phyloP scores from a whole-genome alignment of 2,329 filamentous ascomycete species.

The Stenocarpella maydis region DNA sequence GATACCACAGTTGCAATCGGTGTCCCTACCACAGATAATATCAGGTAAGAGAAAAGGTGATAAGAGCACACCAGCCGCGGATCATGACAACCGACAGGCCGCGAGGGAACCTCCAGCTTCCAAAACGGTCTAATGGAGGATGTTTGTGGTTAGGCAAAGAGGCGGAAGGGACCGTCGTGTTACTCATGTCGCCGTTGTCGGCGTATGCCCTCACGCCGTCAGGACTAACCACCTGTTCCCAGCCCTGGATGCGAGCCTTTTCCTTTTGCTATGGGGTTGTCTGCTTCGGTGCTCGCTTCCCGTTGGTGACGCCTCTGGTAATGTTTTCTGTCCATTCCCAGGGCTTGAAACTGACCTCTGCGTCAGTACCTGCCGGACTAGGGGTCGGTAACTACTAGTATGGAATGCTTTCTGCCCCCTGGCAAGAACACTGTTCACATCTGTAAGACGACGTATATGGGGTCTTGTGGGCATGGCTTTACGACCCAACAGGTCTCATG shows the following conservation, averaged over 20 bases:
- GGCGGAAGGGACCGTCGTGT: neutral
- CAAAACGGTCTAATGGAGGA: neutral
- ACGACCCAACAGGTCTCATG: too few species aligned
- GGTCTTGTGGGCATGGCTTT: neutral
- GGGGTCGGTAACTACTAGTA: too few species aligned
- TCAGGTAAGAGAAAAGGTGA: neutral
- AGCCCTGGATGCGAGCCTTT: neutral
- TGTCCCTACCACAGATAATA: neutral
- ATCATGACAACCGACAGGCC: neutral
- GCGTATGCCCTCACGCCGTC: neutral
- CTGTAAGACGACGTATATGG: too few species aligned
- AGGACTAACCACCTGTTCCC: neutral
- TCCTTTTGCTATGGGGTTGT: neutral
- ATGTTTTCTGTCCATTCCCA: neutral
- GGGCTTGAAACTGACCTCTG: neutral
- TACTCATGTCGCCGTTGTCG: too few species aligned
- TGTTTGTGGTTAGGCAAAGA: neutral
- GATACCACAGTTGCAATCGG: neutral
- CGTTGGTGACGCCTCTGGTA: neutral
- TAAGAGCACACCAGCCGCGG: neutral
- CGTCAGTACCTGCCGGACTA: too few species aligned
- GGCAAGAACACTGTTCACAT: neutral
- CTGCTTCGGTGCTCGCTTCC: neutral
- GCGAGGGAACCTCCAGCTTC: neutral
- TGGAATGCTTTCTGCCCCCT: too few species aligned